Evolutionary conservation across 768 basidiomycete genomes (phyloP).

Genomic region (Sarcodon aspratus): DNA sequence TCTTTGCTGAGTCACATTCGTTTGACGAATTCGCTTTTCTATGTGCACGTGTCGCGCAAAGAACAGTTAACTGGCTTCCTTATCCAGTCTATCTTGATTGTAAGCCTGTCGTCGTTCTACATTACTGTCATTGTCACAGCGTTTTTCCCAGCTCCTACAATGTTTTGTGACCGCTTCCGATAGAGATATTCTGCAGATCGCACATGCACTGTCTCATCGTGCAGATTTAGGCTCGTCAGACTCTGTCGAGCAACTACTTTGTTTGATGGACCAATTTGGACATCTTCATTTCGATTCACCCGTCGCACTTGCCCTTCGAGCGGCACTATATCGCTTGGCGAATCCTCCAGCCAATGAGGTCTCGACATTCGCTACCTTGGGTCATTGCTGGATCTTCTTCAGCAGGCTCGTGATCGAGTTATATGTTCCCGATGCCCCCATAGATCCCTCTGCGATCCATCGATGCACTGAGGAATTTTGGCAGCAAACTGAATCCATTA

Average conservation of each 20-base stretch:
- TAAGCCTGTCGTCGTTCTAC: background rate
- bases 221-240: background rate
- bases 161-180: too few species aligned
- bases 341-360: too few species aligned
- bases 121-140: too few species aligned
- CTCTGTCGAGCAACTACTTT: background rate
- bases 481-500: conserved; percentile 24
- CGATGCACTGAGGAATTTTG: conserved; percentile 33
- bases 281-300: background rate
- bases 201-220: background rate
- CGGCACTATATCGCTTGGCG: too few species aligned
- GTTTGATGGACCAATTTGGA: background rate
- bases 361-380: conserved; percentile 14
- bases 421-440: conserved; percentile 71
- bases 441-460: conserved; percentile 75
- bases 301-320: background rate
- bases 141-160: too few species aligned
- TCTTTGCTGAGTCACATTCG: background rate
- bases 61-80: conserved; percentile 3
- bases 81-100: conserved; percentile 4
- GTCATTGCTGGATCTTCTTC: conserved; percentile 48
- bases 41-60: conserved; percentile 5
- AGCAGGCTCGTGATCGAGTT: conserved; percentile 52
- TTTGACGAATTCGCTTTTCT: background rate
- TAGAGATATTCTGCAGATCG: too few species aligned